These are phyloP conservation scores for Xylaria sp. DNA, from an alignment of 2,329 filamentous ascomycete species.

Conservation along the genomic window DNA sequence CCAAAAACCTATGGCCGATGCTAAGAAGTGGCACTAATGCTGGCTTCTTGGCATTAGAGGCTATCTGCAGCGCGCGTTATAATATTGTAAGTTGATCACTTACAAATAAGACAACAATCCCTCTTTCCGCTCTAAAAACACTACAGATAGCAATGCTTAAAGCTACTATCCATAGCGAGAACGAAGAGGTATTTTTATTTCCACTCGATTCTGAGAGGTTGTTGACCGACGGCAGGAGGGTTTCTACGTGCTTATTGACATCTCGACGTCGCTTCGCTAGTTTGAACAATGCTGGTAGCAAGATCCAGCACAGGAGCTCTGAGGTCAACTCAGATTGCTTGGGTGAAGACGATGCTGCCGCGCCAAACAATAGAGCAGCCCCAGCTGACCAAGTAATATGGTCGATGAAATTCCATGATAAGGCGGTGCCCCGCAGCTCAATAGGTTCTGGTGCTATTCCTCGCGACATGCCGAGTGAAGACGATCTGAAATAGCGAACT, in stretches of 20 bases:
- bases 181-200: neutral
- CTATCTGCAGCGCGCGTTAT: neutral
- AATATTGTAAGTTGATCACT: slow-evolving; percentile 11
- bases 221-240: slow-evolving; percentile 12
- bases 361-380: slow-evolving; percentile 44
- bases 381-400: slow-evolving; percentile 33
- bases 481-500: slow-evolving; percentile 10
- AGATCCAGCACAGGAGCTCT: slow-evolving; percentile 49
- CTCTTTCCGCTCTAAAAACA: slow-evolving; percentile 40
- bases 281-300: slow-evolving; percentile 44
- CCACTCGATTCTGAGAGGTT: neutral
- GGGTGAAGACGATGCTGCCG: slow-evolving; percentile 39
- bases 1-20: slow-evolving; percentile 40
- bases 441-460: neutral
- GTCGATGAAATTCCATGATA: neutral
- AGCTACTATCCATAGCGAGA: slow-evolving; percentile 37
- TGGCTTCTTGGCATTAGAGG: slow-evolving; percentile 42
- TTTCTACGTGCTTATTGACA: neutral
- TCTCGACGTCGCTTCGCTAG: slow-evolving; percentile 17
- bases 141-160: slow-evolving; percentile 36
- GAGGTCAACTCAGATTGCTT: slow-evolving; percentile 47
- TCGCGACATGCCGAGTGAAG: slow-evolving; percentile 16
- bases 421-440: neutral
- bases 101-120: slow-evolving; percentile 34
- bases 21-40: slow-evolving; percentile 49